Percentiles rank a stretch among this genome's conserved stretches.
Conservation (phyloP, 164 flowering plant species). For the Liriodendron chinense region DNA sequence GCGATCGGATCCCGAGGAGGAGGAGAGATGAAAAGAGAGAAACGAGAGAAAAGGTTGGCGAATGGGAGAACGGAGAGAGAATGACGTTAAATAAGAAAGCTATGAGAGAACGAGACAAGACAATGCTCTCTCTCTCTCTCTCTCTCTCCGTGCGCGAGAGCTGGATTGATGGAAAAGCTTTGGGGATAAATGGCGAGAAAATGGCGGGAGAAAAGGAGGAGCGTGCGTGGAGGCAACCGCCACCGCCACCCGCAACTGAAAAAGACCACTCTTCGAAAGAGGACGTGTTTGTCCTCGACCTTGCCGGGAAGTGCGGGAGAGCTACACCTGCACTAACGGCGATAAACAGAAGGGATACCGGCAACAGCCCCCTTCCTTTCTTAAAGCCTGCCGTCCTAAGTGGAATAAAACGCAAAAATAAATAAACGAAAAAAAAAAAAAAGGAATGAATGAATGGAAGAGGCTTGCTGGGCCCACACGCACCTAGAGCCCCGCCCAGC, state of each 20-base stretch:
- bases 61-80: constrained; percentile 32
- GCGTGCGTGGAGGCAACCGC: constrained; percentile 20
- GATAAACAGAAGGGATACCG: constrained; percentile 3
- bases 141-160: neutral
- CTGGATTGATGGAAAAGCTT: constrained; percentile 56
- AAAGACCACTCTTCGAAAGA: constrained; percentile 23
- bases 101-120: neutral
- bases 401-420: no score
- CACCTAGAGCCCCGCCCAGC: neutral
- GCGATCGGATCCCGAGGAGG: constrained; percentile 12
- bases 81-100: constrained; percentile 21
- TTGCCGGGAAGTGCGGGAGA: neutral
- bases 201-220: constrained; percentile 8
- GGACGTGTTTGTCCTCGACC: neutral
- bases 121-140: neutral
- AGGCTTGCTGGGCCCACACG: neutral
- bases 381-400: neutral
- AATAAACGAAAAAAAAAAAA: no score
- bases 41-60: constrained; percentile 17
- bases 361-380: constrained; percentile 16
- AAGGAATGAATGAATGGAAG: neutral
- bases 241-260: constrained; percentile 52
- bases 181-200: constrained; percentile 3
- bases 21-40: neutral
- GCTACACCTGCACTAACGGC: neutral